Base-by-base conservation (phyloP, 768 basidiomycete species). In the Lanmaoa rubissima region DNA sequence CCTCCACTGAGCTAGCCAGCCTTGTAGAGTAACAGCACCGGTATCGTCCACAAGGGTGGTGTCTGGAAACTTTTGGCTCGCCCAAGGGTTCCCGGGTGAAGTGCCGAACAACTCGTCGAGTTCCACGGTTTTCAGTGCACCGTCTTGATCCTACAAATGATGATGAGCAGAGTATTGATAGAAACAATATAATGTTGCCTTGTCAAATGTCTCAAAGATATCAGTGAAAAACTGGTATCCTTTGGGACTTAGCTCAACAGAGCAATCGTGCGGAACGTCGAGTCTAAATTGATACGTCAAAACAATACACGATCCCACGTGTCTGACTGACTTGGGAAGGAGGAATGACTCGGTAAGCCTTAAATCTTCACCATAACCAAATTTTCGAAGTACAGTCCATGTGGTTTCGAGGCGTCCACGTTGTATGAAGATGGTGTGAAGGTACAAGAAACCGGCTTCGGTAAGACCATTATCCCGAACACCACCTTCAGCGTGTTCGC, bases 1-100 rank as follows among this genome's bases (percentile, higher is more conserved):
- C 94, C 92, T 96, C 96, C 96, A 99, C 69, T 97, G 95, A 19
- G 96, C 96, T 28, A 98, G 76, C 96, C 96, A 99, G 1, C 94
- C 92, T 75, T 98, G 95, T 43, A 99, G 73, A n/a, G 95, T 98
- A 17, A 98, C 90, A 31, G 91, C 86, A 12, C 92, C 94, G 11
- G 84, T 79, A 65, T 94, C 94, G 63, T 93, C 88, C 16, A 90
- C 86, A 44, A 94, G 80, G 6, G 93, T 93, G 0, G 86, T 94
- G 64, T 95, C 92, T 0, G 94, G 92, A 73, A 96, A 97, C 46
- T 88, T 90, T 65, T 90, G 88, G n/a, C 79, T 82, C 14, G 83
- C 79, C 96, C 96, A 99, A n/a, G 96, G 96, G 67, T 95, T 95
- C 1, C 94, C 96, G 0, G 96, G 94, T 14, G 94, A 92, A 10